Percentiles rank a stretch among this genome's conserved stretches.
Evolutionary conservation across 148 eudicot species (phyloP).

Genomic region (Vaccinium vitisidaea): DNA sequence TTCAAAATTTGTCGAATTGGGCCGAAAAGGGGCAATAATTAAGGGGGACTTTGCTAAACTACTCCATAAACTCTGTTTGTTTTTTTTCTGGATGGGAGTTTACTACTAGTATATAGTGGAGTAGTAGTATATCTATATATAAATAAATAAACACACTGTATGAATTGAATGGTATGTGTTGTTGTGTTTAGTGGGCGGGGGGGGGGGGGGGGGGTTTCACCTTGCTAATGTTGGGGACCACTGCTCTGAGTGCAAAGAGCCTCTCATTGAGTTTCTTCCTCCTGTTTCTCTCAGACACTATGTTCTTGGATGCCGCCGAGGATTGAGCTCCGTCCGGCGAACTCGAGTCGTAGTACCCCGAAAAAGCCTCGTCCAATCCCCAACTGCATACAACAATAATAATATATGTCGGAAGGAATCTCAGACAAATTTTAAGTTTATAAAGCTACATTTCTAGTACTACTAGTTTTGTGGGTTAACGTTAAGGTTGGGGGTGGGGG

Average conservation of each 20-base stretch:
- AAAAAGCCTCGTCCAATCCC: conserved; percentile 55
- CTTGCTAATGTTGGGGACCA: conserved; percentile 88
- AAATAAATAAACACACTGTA: no score
- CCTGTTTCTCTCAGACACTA: conserved; percentile 74
- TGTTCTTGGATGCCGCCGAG: conserved; percentile 57
- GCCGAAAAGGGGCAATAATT: no score
- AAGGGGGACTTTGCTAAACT: no score
- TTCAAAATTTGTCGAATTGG: no score
- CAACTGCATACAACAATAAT: conserved; percentile 19
- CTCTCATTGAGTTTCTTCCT: conserved; percentile 83
- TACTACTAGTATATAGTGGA: no score
- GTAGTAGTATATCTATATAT: no score
- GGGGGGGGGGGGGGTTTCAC: conserved; percentile 3
- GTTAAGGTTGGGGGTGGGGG: no score
- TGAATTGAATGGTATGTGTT: no score
- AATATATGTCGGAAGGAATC: background rate
- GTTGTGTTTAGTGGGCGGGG: no score
- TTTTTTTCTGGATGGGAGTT: no score
- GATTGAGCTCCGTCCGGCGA: conserved; percentile 73
- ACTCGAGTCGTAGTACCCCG: conserved; percentile 72
- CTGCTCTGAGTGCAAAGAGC: conserved; percentile 76
- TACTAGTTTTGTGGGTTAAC: background rate
- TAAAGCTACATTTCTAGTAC: background rate
- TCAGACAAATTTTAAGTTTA: background rate
- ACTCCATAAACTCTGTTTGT: no score